Evolutionary conservation across 23 red algal species (phyloP), one percentile per base, ranked within the genome.

Genomic region (Gracilariopsis chorda): DNA sequence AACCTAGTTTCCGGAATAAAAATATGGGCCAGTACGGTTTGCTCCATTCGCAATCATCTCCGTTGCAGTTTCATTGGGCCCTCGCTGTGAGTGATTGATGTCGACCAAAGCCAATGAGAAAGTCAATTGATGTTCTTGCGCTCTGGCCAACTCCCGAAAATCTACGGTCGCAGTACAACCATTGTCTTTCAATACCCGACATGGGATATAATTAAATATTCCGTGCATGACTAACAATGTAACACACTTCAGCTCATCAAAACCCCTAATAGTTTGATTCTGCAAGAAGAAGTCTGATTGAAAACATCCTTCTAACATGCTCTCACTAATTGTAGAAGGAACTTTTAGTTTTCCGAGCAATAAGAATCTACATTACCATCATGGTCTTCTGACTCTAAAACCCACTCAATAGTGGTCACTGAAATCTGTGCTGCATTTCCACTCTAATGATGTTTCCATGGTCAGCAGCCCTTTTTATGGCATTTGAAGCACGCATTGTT

Each of bases 401-500:
- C 34, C 39, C 12, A 47, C 71, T 46, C 12, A 12, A 42, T 16
- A 16, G 16, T 55, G 14, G 49, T 27, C 71, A 47, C 13, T 20
- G 37, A n/a, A 46, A 16, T 77, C 34, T 33, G 71, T 12, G 46
- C 37, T 12, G 43, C 39, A 12, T 13, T 56, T 41, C 25, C 16
- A 7, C 25, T 8, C 45, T 80, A 1, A 21, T 0, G 13, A 56
- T 49, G 45, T 47, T 49, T 80, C 45, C 44, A 58, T 24, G 76
- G 76, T 12, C 76, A 8, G 55, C 76, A 80, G 25, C 76, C 76
- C 16, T 23, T 8, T 34, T 80, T 80, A 47, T 55, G 49, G 24
- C 76, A 80, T 23, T 23, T 80, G 46, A 80, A 80, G 45, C 76
- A 56, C 7, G 32, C 0, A 48, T 78, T 49, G 25, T 78, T 78